Evolutionary conservation across 169 alveolate genomes (phyloP), one percentile per base, ranked within the genome.

Genomic region (Plasmodium vivax): DNA sequence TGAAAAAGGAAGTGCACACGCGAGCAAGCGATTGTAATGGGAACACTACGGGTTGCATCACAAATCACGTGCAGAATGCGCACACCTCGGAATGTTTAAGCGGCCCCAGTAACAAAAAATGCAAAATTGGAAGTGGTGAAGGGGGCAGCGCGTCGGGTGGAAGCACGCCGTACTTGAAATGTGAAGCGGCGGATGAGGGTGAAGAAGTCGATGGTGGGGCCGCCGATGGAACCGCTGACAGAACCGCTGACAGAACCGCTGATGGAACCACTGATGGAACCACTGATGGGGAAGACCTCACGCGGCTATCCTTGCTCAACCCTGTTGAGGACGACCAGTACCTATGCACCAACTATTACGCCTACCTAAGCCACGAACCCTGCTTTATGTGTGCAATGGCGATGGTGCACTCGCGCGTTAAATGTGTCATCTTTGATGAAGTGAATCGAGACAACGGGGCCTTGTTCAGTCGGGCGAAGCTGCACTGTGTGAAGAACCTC

Each of bases 351-450:
- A 97, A 96, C 27, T 96, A 97, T 81, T 97, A 82, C 38, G 99
- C 96, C 47, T 98, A 82, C 80, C 71, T 97, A 82, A 95, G 98
- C 51, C 98, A 96, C 72, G 99, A 98, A 94, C 99, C 99, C 54
- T 98, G 99, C 92, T 96, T 98, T 82, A 98, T 98, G 99, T 98
- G 99, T 93, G 98, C 99, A n/a, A 98, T 98, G 99, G 99, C 99
- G 23, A 96, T 98, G 87, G 92, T 98, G 7, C 99, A 98, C 93
- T 98, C 99, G 14, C 94, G 99, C 71, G 96, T 98, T 45, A 93
- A 96, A 19, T 95, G 97, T 84, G 98, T 98, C 41, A 94, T 97
- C 83, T 98, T 96, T 95, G 92, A 82, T n/a, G 68, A 96, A 79
- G 87, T 82, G 7, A 97, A 97, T 92, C 54, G 81, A 38, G 94